Percentiles rank a stretch among this genome's conserved stretches.
phyloP scores from a whole-genome alignment of 2,329 filamentous ascomycete genomes.

The Sporothrix mexicana region DNA sequence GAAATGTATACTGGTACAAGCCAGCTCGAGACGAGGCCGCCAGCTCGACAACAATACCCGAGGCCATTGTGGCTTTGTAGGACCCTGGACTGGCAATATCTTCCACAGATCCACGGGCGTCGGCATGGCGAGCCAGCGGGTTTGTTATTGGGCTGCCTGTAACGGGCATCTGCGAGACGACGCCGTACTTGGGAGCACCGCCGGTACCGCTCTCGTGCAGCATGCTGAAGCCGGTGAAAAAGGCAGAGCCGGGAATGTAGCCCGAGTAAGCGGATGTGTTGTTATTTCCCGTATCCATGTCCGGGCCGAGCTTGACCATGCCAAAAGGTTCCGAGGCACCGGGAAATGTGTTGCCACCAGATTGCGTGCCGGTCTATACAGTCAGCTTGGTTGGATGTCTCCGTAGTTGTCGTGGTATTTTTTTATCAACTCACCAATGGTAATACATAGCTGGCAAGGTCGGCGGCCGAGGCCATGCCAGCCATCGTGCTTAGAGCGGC shows the following conservation, averaged over 20 bases:
- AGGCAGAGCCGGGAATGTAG: slow-evolving; percentile 47
- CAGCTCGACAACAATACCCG: slow-evolving; percentile 63
- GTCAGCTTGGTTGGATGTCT: slow-evolving; percentile 24
- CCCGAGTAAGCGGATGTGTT: slow-evolving; percentile 58
- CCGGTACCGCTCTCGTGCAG: slow-evolving; percentile 72
- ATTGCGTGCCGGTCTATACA: slow-evolving; percentile 52
- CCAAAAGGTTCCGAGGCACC: slow-evolving; percentile 56
- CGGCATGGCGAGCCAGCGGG: slow-evolving; percentile 58
- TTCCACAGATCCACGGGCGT: slow-evolving; percentile 55
- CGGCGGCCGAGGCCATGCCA: slow-evolving; percentile 31
- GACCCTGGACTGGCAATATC: slow-evolving; percentile 61
- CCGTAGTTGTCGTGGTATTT: not conserved
- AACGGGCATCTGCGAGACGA: slow-evolving; percentile 65
- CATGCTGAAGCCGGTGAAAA: slow-evolving; percentile 64
- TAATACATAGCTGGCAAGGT: slow-evolving; percentile 46
- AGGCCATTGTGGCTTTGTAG: slow-evolving; percentile 62
- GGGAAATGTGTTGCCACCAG: slow-evolving; percentile 58
- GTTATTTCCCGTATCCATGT: slow-evolving; percentile 49
- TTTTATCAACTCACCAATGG: slow-evolving; percentile 39
- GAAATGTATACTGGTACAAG: slow-evolving; percentile 65
- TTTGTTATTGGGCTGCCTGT: slow-evolving; percentile 45
- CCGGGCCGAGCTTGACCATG: slow-evolving; percentile 58
- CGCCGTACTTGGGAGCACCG: slow-evolving; percentile 72
- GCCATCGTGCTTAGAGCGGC: slow-evolving; percentile 21
- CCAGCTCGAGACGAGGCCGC: slow-evolving; percentile 62